Base-by-base conservation (phyloP, 192 early-diverging fungal genomes). In the Rhizoclosmatium sp. region DNA sequence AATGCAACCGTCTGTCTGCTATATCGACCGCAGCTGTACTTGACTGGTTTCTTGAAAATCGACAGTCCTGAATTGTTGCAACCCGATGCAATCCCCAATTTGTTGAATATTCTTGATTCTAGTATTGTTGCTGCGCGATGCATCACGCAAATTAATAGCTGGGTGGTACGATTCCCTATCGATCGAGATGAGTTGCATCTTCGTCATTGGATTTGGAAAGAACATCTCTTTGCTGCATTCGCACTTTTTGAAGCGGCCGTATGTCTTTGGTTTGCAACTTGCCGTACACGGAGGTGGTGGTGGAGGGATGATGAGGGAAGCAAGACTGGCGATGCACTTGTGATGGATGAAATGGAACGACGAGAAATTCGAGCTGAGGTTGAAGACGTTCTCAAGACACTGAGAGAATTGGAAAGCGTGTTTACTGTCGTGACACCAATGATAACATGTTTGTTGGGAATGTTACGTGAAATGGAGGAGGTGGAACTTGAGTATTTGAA, bases 191-290 rank as follows among this genome's bases (percentile, higher is more conserved):
- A 47, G 39, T 23, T 14, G 10, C 23, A 40, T 12, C 21, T 40
- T 2, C 46, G 66, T 46, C 40, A n/a, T 14, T 16, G 23, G 45
- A 16, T 69, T 5, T 69, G 66, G 66, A 12, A 47, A 47, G 19
- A 47, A 2, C 42, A 47, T 5, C 42, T n/a, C 12, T 69, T 69
- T 69, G 42, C 46, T 44, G 5, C 42, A 5, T 69, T 69, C 7
- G 46, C 45, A 9, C 23, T 69, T 5, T 69, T 69, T 69, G 66
- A 69, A 47, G 66, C 66, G 2, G 39, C 14, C 46, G 7, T 47
- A 44, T 40, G 39, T 47, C 46, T 69, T 10, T 69, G 66, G 66
- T 69, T 9, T 12, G 66, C 23, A 16, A 69, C 46, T 16, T 69
- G 66, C 46, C 42, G 66, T 4, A 69, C 66, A n/a, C 21, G 23